Evolutionary conservation across 345 rosid species (phyloP).

Genomic region (Linum usitatissimum): DNA sequence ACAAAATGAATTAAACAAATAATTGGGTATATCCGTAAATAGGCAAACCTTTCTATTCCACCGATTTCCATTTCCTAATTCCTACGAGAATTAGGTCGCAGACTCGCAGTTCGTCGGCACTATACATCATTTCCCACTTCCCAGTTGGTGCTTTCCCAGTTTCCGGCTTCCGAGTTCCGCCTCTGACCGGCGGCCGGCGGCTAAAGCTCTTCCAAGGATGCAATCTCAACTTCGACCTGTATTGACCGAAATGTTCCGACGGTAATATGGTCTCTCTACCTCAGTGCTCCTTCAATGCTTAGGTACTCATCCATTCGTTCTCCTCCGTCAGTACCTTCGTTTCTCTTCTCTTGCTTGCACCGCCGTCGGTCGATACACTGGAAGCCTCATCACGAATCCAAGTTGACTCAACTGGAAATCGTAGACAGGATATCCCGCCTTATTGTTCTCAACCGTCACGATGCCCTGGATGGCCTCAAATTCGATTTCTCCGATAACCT

Average conservation of each 20-base stretch:
- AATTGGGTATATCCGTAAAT: too few species aligned
- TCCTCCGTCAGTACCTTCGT: slow-evolving; percentile 17
- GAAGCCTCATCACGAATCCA: slow-evolving; percentile 52
- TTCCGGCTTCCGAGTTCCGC: too few species aligned
- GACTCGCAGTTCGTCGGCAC: too few species aligned
- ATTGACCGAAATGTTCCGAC: neutral
- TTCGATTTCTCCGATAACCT: slow-evolving; percentile 58
- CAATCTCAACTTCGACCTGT: neutral
- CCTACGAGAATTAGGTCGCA: too few species aligned
- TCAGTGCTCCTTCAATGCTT: slow-evolving; percentile 25
- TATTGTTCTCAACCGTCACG: slow-evolving; percentile 48
- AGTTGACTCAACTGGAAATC: slow-evolving; percentile 41
- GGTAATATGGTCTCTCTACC: neutral
- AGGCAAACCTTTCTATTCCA: too few species aligned
- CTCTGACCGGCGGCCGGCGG: too few species aligned
- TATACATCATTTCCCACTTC: too few species aligned
- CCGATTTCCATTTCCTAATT: too few species aligned
- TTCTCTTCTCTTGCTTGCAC: slow-evolving; percentile 17
- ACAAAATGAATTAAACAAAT: too few species aligned
- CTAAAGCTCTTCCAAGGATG: too few species aligned
- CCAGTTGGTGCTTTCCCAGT: too few species aligned
- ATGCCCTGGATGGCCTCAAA: slow-evolving; percentile 42
- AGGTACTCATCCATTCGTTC: slow-evolving; percentile 15
- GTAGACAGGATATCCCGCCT: slow-evolving; percentile 60
- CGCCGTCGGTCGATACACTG: slow-evolving; percentile 33